Evolutionary conservation across 306 rosid genomes (phyloP).

Genomic region (Vigna trinervia): DNA sequence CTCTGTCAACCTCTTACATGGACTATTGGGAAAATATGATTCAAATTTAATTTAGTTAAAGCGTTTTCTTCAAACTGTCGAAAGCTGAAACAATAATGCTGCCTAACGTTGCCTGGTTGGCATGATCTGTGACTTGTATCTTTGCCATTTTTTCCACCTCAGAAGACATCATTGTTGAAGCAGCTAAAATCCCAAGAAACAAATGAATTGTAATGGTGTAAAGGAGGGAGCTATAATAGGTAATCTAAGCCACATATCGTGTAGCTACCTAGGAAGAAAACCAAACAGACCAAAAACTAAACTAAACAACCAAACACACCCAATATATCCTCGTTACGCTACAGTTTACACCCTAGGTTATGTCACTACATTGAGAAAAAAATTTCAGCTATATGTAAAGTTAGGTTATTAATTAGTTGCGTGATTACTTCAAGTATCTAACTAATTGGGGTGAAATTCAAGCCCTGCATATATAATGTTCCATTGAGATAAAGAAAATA

Average conservation of each 20-base stretch:
- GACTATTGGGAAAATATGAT: constrained; percentile 13
- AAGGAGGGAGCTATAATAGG: constrained; percentile 39
- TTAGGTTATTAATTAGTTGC: constrained; percentile 35
- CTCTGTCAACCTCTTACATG: constrained; percentile 23
- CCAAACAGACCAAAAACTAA: constrained; percentile 32
- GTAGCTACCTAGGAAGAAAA: constrained; percentile 33
- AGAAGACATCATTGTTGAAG: constrained; percentile 32
- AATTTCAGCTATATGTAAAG: not conserved
- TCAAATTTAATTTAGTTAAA: not conserved
- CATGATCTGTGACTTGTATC: constrained; percentile 9
- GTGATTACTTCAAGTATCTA: constrained; percentile 34
- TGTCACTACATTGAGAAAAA: not conserved
- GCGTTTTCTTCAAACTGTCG: constrained; percentile 33
- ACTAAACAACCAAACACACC: not conserved
- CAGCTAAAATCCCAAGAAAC: constrained; percentile 35
- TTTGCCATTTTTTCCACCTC: constrained; percentile 22
- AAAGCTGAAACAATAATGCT: constrained; percentile 19
- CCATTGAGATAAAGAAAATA: constrained; percentile 28
- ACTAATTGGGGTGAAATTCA: constrained; percentile 34
- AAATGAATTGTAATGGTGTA: constrained; percentile 31
- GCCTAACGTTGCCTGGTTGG: constrained; percentile 37
- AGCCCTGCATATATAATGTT: constrained; percentile 6
- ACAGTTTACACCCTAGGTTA: constrained; percentile 13
- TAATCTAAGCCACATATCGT: constrained; percentile 24
- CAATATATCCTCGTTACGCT: not conserved